phyloP scores from a whole-genome alignment of 148 eudicot genomes.

The Nepenthes mirabilis region DNA sequence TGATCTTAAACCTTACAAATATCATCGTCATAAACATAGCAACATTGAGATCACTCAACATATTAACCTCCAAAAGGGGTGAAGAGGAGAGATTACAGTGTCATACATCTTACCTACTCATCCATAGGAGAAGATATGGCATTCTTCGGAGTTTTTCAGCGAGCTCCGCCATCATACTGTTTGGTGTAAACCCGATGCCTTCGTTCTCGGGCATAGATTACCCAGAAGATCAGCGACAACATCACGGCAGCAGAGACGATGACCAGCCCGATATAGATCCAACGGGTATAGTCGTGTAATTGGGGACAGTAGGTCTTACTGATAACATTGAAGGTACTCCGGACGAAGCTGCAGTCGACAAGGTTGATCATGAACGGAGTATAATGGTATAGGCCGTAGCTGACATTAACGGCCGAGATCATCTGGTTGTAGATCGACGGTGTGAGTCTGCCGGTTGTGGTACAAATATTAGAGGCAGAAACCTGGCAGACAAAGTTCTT shows the following conservation, averaged over 20 bases:
- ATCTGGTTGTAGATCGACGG: constrained; percentile 51
- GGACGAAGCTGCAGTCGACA: constrained; percentile 60
- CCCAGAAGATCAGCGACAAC: constrained; percentile 69
- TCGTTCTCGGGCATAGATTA: constrained; percentile 60
- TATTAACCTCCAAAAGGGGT: too few species aligned
- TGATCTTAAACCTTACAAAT: too few species aligned
- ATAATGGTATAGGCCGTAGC: constrained; percentile 47
- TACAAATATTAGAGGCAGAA: constrained; percentile 1
- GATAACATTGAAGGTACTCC: constrained; percentile 44
- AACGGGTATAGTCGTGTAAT: constrained; percentile 33
- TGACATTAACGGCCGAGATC: constrained; percentile 33
- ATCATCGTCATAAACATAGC: too few species aligned
- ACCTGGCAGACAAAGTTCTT: constrained; percentile 19
- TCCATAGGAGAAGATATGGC: too few species aligned
- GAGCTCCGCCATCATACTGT: background rate
- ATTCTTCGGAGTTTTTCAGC: too few species aligned
- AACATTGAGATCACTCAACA: too few species aligned
- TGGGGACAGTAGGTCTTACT: constrained; percentile 37
- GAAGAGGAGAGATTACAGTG: too few species aligned
- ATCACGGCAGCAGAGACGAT: constrained; percentile 56
- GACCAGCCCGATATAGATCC: constrained; percentile 57
- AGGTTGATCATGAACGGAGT: constrained; percentile 57
- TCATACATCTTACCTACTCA: too few species aligned
- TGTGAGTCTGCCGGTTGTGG: constrained; percentile 52
- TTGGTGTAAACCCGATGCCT: constrained; percentile 51